Evolutionary conservation across 1,284 basidiomycete genomes (phyloP), one percentile per base, ranked within the genome.

Genomic region (Microbotryomycetes sp.): DNA sequence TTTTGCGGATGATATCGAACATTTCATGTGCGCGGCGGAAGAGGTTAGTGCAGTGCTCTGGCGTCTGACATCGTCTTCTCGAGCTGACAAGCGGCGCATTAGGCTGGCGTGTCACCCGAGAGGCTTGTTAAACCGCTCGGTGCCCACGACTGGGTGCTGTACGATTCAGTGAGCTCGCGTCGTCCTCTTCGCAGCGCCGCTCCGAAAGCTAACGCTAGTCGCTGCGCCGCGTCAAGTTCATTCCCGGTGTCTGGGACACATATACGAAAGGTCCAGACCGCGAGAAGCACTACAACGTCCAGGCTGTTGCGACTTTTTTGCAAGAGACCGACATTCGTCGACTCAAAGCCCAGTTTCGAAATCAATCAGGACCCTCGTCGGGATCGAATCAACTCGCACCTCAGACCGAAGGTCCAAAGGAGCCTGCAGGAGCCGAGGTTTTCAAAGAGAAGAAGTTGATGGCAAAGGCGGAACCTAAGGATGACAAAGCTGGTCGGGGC

Each of bases 101-200:
- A 65, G 64, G 58, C 64, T 6, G 64, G 64, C 32, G 56, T 66
- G 31, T 28, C 58, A 30, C 64, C 64, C 1, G n/a, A 9, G 9
- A 60, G 48, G 28, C 50, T 56, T 3, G 47, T 47, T 47, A 54
- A 60, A 19, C 45, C 50, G 6, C 47, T 50, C 25, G 56, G 62
- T n/a, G 49, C 56, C 5, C 64, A 66, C 50, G 62, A 58, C 49
- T 66, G 58, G 59, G 25, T 56, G 2, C 26, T 67, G 9, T 62
- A 52, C 50, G 53, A 58, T 49, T 58, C 46, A 12, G 63, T 54
- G 16, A 22, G 55, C 25, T 53, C 49, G 26, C 29, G 15, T 28
- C 3, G 1, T 22, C 7, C 4, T 23, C 19, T 15, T n/a, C 7
- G 1, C 31, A 2, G 14, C 54, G 7, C 15, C 22, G 28, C n/a